Evolutionary conservation across 2,329 filamentous ascomycete species (phyloP).

Genomic region (Xylaria sp.): DNA sequence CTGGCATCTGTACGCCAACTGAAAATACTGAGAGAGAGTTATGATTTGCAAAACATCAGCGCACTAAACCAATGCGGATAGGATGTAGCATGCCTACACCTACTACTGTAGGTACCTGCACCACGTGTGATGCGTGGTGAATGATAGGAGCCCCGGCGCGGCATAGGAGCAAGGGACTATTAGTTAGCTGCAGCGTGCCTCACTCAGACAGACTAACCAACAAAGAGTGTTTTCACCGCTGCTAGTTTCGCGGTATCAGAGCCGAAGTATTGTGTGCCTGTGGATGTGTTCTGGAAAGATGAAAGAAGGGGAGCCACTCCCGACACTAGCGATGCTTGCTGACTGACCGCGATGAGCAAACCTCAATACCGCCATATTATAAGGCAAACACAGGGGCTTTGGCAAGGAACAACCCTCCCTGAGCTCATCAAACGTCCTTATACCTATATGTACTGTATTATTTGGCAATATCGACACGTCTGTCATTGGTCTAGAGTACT

Average conservation of each 20-base stretch:
- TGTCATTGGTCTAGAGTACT: neutral
- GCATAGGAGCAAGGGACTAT: neutral
- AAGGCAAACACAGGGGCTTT: too few relatives aligned
- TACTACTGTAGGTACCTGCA: too few relatives aligned
- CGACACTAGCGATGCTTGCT: neutral
- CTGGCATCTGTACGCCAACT: too few relatives aligned
- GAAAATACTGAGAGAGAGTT: neutral
- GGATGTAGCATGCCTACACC: neutral
- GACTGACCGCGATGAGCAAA: neutral
- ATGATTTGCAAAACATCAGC: neutral
- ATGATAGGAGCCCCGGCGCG: neutral
- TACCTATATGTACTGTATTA: neutral
- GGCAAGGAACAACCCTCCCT: too few relatives aligned
- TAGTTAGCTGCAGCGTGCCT: constrained; percentile 3
- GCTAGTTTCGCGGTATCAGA: neutral
- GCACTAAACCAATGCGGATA: neutral
- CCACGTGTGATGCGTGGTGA: neutral
- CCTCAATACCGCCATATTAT: neutral
- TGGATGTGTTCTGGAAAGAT: neutral
- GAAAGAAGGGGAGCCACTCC: neutral
- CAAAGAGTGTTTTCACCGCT: neutral
- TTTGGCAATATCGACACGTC: neutral
- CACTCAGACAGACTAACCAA: neutral
- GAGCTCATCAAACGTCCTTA: neutral
- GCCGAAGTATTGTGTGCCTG: neutral